Conservation (phyloP, 371 early-diverging fungal species). For the Lichtheimia ramosa region DNA sequence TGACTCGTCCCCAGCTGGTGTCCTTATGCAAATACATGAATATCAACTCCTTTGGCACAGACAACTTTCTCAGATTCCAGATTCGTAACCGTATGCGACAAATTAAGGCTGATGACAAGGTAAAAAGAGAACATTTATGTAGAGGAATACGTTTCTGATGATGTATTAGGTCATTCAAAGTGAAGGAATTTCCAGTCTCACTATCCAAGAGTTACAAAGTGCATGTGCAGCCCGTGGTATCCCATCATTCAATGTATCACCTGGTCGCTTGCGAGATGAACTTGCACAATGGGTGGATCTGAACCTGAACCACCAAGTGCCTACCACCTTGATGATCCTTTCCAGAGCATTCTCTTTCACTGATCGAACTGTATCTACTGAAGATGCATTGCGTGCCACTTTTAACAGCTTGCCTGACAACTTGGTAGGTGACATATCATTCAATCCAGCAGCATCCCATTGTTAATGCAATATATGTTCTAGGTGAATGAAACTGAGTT, state of each 20-base stretch:
- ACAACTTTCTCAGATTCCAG: constrained; percentile 89
- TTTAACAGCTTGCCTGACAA: constrained; percentile 90
- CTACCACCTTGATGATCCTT: constrained; percentile 88
- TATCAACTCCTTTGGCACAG: constrained; percentile 94
- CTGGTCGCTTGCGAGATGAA: constrained; percentile 84
- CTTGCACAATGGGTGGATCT: constrained; percentile 94
- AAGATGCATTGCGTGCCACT: constrained; percentile 92
- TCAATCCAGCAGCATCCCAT: background rate
- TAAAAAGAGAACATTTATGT: constrained; percentile 12
- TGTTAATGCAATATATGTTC: background rate
- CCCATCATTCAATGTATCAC: constrained; percentile 81
- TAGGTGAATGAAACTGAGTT: constrained; percentile 82
- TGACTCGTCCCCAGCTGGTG: constrained; percentile 92
- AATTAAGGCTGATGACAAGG: constrained; percentile 87
- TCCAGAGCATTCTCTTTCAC: constrained; percentile 88
- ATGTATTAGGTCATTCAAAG: constrained; percentile 63
- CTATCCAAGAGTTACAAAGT: constrained; percentile 80
- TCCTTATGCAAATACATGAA: constrained; percentile 94
- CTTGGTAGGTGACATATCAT: constrained; percentile 48
- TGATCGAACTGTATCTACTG: constrained; percentile 62
- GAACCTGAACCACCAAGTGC: constrained; percentile 88
- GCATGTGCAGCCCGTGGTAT: constrained; percentile 94
- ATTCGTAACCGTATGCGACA: constrained; percentile 84
- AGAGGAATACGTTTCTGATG: background rate
- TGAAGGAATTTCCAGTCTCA: constrained; percentile 90